A percentile compares a stretch with the other conserved stretches of the same genome.
Evolutionary conservation across 805 yeast species (phyloP).

Genomic region (Myxozyma nipponensis): DNA sequence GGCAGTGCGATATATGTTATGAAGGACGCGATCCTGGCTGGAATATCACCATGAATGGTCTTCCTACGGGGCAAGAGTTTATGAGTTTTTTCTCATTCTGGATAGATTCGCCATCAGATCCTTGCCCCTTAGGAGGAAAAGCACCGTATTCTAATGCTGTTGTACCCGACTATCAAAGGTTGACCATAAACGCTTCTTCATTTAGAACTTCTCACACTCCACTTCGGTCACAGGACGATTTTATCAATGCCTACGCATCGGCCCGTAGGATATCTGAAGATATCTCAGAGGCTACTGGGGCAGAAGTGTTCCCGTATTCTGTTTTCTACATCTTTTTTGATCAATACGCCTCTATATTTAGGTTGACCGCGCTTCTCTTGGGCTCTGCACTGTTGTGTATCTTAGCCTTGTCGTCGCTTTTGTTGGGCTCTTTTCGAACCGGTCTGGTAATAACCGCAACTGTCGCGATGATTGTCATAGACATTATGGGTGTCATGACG

Average conservation of each 20-base stretch:
- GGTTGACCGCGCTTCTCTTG: conserved; percentile 54
- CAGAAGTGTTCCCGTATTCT: conserved; percentile 80
- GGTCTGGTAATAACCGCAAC: conserved; percentile 55
- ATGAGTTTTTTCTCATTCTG: conserved; percentile 70
- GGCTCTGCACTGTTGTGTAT: conserved; percentile 51
- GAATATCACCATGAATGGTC: conserved; percentile 71
- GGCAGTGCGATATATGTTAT: conserved; percentile 66
- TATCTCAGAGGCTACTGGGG: conserved; percentile 38
- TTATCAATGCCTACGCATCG: conserved; percentile 71
- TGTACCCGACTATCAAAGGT: conserved; percentile 41
- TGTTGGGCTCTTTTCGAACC: conserved; percentile 65
- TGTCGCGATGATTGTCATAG: conserved; percentile 60
- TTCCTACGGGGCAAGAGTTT: conserved; percentile 74
- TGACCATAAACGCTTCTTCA: conserved; percentile 51
- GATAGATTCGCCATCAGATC: conserved; percentile 80
- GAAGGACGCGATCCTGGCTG: conserved; percentile 57
- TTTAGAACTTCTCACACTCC: conserved; percentile 80
- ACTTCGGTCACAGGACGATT: conserved; percentile 76
- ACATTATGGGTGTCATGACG: conserved; percentile 78
- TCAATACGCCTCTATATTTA: conserved; percentile 68
- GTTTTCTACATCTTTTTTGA: conserved; percentile 91
- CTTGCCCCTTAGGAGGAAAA: conserved; percentile 93
- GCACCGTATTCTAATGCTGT: conserved; percentile 78
- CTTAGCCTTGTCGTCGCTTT: conserved; percentile 48
- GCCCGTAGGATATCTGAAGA: conserved; percentile 64